Base-by-base conservation (phyloP, 306 rosid genomes). In the Phaseolus lunatus region DNA sequence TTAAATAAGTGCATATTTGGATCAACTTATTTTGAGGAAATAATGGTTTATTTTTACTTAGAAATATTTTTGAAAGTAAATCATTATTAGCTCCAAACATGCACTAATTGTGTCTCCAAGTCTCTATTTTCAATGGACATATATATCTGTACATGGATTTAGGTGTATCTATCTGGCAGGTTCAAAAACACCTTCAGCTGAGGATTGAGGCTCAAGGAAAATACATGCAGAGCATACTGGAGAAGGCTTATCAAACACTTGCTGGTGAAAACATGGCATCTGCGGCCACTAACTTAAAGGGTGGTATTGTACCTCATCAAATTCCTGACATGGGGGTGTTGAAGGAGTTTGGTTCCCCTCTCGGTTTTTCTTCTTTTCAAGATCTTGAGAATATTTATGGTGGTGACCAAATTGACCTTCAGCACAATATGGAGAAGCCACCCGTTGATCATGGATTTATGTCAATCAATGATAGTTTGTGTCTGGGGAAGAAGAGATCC, bases 131-230 rank as follows among this genome's bases (percentile, higher is more conserved):
- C 43, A 29, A 65, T 58, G 57, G 48, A 13, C 23, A 70, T 37
- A 37, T 37, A 37, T 9, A 7, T 77, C 64, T 65, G 23, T 77
- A 73, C 59, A 77, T 77, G 78, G 67, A 72, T 72, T 84, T 63
- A 23, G 74, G 45, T 72, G 19, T 39, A 59, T 72, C 10, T 77
- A 53, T 54, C 5, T 84, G 75, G 81, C 85, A 95, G 98, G 97
- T 95, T 16, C 99, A 96, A 47, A 92, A 88, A 76, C 99, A 91
- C 57, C 97, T 96, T 72, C 99, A 96, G 76, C 81, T 96, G 83
- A 91, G 99, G 83, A 96, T 96, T 19, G 99, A 96, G 75, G 98
- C 99, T 65, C 99, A 96, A 88, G 99, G 99, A 37, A 96, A 96
- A 84, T 96, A 96, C 94, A 96, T 96, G 99, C 98, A 96, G 63